A percentile compares a stretch with the other conserved stretches of the same genome.
Evolutionary conservation across 495 filamentous ascomycete species (phyloP).

Genomic region (Penicillium coprophilum): DNA sequence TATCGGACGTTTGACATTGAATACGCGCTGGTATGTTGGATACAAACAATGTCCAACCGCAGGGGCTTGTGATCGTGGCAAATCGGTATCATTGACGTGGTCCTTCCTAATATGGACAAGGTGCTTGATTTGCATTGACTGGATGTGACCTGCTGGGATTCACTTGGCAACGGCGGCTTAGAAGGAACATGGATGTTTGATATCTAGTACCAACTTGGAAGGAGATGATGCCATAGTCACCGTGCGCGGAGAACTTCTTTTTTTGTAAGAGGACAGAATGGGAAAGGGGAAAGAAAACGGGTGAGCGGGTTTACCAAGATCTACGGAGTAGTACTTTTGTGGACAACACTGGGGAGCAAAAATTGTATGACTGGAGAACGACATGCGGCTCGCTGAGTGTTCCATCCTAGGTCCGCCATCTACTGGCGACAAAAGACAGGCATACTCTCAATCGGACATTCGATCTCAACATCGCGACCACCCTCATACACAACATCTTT

Average conservation of each 20-base stretch:
- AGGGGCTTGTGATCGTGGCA: neutral
- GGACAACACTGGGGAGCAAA: neutral
- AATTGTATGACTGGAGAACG: neutral
- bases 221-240: neutral
- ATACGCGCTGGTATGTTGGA: no score
- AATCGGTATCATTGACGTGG: neutral
- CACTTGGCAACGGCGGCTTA: neutral
- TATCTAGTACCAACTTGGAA: constrained; percentile 8
- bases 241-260: no score
- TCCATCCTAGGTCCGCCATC: neutral
- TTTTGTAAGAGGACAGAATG: neutral
- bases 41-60: neutral
- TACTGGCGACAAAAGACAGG: constrained; percentile 43
- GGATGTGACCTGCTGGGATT: neutral
- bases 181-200: neutral
- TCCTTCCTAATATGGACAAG: neutral
- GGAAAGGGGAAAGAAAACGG: neutral
- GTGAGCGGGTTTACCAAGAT: neutral
- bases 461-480: constrained; percentile 38
- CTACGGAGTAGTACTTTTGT: neutral
- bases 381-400: neutral
- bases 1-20: no score
- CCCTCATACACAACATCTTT: constrained; percentile 30
- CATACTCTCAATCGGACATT: constrained; percentile 51
- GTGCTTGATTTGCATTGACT: neutral